These are phyloP conservation scores for Coemansia guatemalensis DNA, from an alignment of 192 early-diverging fungal species.

Conservation along the genomic window DNA sequence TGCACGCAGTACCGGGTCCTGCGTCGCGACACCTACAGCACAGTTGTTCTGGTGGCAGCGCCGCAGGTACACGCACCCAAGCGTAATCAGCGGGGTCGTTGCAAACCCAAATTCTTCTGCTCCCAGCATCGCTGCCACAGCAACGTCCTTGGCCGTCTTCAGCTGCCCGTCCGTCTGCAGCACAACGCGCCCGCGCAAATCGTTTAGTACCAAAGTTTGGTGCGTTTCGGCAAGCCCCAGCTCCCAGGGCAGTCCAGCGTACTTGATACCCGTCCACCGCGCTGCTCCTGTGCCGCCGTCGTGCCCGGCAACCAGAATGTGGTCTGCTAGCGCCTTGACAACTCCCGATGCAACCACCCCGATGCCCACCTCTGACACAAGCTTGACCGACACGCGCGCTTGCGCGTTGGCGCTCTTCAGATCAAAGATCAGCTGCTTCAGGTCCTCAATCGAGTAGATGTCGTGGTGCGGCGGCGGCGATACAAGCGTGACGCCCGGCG, in stretches of 20 bases:
- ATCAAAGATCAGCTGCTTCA: slow-evolving; percentile 98
- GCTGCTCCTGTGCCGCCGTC: slow-evolving; percentile 99
- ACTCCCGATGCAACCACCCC: slow-evolving; percentile 97
- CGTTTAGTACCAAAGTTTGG: slow-evolving; percentile 96
- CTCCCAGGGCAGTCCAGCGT: slow-evolving; percentile 98
- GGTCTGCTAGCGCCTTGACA: slow-evolving; percentile 95
- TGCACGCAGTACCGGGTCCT: slow-evolving; percentile 89
- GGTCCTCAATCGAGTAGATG: slow-evolving; percentile 98
- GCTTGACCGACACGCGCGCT: slow-evolving; percentile 94
- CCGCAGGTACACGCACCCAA: slow-evolving; percentile 97
- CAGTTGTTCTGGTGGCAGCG: slow-evolving; percentile 93
- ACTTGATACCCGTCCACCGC: slow-evolving; percentile 97
- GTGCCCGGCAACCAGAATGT: slow-evolving; percentile 92
- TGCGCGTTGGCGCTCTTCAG: slow-evolving; percentile 90
- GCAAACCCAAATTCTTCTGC: slow-evolving; percentile 99
- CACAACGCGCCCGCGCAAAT: slow-evolving; percentile 92
- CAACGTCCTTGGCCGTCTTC: slow-evolving; percentile 96
- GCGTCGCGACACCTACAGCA: slow-evolving; percentile 96
- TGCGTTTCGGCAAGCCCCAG: slow-evolving; percentile 98
- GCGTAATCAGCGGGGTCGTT: slow-evolving; percentile 95
- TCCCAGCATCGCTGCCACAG: slow-evolving; percentile 94
- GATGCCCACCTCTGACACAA: slow-evolving; percentile 97
- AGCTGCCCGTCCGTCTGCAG: slow-evolving; percentile 99
- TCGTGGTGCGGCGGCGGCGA: slow-evolving; percentile 99
- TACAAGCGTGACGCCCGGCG: slow-evolving; percentile 93